Evolutionary conservation across 2,329 filamentous ascomycete genomes (phyloP).

Genomic region (Penicillium sp.): DNA sequence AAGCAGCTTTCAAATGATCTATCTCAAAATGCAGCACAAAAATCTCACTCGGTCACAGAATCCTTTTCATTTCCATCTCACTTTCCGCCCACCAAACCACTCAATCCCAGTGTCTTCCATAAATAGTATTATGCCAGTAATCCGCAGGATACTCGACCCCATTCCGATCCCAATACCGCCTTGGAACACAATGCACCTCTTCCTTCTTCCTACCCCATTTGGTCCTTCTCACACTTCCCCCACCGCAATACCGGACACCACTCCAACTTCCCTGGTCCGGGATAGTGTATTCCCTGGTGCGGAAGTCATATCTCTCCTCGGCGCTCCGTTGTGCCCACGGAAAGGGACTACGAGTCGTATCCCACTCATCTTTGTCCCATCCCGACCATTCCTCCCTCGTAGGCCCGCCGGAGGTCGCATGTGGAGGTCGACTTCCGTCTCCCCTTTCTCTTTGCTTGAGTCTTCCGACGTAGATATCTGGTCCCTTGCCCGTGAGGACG

Average conservation of each 20-base stretch:
- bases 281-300: constrained; percentile 31
- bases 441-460: constrained; percentile 10
- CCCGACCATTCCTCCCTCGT: constrained; percentile 13
- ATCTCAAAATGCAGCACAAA: not conserved
- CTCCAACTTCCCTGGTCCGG: constrained; percentile 34
- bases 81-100: not conserved
- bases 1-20: not conserved
- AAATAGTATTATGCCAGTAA: constrained; percentile 26
- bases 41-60: not conserved
- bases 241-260: constrained; percentile 31
- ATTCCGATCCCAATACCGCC: constrained; percentile 27
- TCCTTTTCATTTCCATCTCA: not conserved
- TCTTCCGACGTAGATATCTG: constrained; percentile 44
- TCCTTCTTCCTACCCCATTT: constrained; percentile 9
- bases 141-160: constrained; percentile 21
- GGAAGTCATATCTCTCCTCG: constrained; percentile 35
- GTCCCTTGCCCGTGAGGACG: constrained; percentile 41
- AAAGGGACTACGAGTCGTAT: constrained; percentile 9
- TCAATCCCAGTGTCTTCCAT: constrained; percentile 21
- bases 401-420: not conserved
- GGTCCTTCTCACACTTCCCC: constrained; percentile 1
- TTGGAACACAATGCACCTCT: constrained; percentile 25
- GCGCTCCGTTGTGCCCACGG: constrained; percentile 22
- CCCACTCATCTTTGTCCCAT: constrained; percentile 14
- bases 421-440: not conserved